These are phyloP conservation scores for Claviceps monticola DNA, from an alignment of 2,329 filamentous ascomycete species.

Conservation along the genomic window DNA sequence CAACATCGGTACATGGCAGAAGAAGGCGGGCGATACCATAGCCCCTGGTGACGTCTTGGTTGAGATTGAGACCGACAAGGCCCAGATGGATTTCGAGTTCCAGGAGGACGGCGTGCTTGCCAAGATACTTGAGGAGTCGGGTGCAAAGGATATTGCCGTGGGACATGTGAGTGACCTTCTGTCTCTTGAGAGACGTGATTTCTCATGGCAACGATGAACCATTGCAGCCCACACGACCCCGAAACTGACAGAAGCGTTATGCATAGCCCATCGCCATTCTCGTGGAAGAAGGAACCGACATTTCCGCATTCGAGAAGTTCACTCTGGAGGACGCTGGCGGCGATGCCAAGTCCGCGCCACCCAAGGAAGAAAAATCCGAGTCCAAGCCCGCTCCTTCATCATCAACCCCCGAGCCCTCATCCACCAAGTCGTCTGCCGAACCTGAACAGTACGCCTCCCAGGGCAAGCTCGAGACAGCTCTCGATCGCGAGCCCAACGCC, in stretches of 20 bases:
- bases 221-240: slow-evolving; percentile 2
- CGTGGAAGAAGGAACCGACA: slow-evolving; percentile 80
- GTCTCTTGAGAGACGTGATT: neutral
- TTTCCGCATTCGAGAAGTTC: slow-evolving; percentile 81
- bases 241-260: neutral
- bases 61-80: slow-evolving; percentile 99
- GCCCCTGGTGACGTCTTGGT: slow-evolving; percentile 88
- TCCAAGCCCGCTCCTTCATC: slow-evolving; percentile 41
- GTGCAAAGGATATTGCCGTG: slow-evolving; percentile 86
- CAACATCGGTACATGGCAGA: slow-evolving; percentile 96
- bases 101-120: slow-evolving; percentile 95
- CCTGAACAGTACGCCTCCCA: slow-evolving; percentile 59
- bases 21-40: slow-evolving; percentile 82
- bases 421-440: slow-evolving; percentile 29
- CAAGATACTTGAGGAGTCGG: slow-evolving; percentile 84
- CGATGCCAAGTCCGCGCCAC: slow-evolving; percentile 48
- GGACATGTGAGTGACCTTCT: slow-evolving; percentile 61
- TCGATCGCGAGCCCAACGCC: slow-evolving; percentile 69
- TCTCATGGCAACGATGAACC: no score
- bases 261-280: slow-evolving; percentile 84
- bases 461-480: slow-evolving; percentile 66
- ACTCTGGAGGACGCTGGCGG: slow-evolving; percentile 82
- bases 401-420: slow-evolving; percentile 16
- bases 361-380: slow-evolving; percentile 55
- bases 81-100: slow-evolving; percentile 99